These are phyloP conservation scores for Pichia inconspicua DNA, from an alignment of 1,139 yeast species.

Conservation along the genomic window DNA sequence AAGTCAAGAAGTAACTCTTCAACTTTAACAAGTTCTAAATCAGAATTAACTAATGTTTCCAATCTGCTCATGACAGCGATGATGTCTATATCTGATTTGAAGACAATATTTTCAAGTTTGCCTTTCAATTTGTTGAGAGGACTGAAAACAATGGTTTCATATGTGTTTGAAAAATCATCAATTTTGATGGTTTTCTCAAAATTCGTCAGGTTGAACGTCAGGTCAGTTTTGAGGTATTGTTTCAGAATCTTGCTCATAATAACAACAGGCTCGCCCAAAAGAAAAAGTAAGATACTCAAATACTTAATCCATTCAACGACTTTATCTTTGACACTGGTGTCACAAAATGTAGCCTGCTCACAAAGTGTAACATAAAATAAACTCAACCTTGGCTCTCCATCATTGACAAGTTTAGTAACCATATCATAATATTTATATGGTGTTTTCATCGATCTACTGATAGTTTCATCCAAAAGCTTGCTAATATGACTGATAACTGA, in stretches of 20 bases:
- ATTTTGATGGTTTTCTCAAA: conserved; percentile 3
- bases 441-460: conserved; percentile 58
- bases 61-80: conserved; percentile 38
- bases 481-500: conserved; percentile 34
- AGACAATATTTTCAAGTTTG: conserved; percentile 27
- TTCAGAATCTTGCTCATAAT: conserved; percentile 29
- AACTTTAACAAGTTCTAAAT: conserved; percentile 13
- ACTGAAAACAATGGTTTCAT: conserved; percentile 22
- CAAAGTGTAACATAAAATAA: conserved; percentile 58
- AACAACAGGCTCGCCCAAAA: conserved; percentile 47
- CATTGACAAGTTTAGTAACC: conserved; percentile 19
- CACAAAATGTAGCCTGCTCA: conserved; percentile 68
- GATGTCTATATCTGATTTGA: conserved; percentile 41
- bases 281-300: conserved; percentile 36
- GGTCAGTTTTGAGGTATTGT: conserved; percentile 19
- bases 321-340: conserved; percentile 24
- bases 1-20: conserved; percentile 24
- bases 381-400: conserved; percentile 30
- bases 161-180: conserved; percentile 1
- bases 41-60: conserved; percentile 26
- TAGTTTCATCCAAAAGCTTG: conserved; percentile 63
- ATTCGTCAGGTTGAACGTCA: conserved; percentile 6
- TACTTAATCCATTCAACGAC: conserved; percentile 43
- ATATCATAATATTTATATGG: conserved; percentile 81
- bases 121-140: conserved; percentile 23